phyloP scores from a whole-genome alignment of 2,329 filamentous ascomycete species.

The Claviceps quebecensis region DNA sequence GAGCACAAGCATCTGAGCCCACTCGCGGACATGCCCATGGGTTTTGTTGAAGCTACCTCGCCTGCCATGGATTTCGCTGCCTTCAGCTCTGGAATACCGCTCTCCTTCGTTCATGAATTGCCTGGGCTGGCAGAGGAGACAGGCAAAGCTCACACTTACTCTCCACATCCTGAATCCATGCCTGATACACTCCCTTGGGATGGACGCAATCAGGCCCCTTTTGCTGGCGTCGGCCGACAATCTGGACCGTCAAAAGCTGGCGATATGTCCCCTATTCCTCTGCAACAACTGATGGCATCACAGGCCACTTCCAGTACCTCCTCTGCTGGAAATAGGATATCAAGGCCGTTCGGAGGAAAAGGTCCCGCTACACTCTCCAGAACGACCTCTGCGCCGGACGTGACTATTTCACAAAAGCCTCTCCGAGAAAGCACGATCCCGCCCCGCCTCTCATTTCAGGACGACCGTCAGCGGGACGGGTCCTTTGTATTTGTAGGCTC shows the following conservation, averaged over 20 bases:
- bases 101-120: constrained; percentile 23
- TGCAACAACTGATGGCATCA: constrained; percentile 37
- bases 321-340: constrained; percentile 34
- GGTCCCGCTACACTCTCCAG: constrained; percentile 35
- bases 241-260: constrained; percentile 6
- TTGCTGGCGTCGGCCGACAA: constrained; percentile 12
- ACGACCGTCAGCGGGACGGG: constrained; percentile 9
- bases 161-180: constrained; percentile 26
- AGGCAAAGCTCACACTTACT: constrained; percentile 13
- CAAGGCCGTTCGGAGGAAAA: constrained; percentile 40
- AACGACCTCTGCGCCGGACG: constrained; percentile 10
- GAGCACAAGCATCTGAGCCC: constrained; percentile 39
- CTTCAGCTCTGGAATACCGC: constrained; percentile 16
- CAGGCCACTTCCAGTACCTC: constrained; percentile 39
- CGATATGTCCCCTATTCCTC: constrained; percentile 31
- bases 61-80: constrained; percentile 27
- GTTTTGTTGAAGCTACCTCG: constrained; percentile 21
- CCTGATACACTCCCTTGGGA: constrained; percentile 44
- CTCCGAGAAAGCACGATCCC: constrained; percentile 10
- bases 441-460: constrained; percentile 6
- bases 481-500: constrained; percentile 14
- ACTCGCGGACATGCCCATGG: constrained; percentile 33
- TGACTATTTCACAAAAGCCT: constrained; percentile 19
- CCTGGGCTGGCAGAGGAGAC: constrained; percentile 14
- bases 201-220: constrained; percentile 24